phyloP scores from a whole-genome alignment of 202 grass and related monocot species.

The Zoysia matrella region DNA sequence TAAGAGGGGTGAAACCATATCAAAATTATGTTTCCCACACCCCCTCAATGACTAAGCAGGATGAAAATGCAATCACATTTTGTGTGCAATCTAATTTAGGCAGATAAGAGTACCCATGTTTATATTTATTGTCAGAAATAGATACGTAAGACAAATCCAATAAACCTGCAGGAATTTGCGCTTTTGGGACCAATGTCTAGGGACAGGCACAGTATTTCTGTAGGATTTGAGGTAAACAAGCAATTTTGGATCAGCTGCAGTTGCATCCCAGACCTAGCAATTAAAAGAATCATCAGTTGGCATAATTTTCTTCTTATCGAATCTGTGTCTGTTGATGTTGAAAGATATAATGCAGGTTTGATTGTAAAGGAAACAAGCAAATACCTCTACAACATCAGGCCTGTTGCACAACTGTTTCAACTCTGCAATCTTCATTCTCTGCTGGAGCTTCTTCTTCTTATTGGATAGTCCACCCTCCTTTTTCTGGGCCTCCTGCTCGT shows the following conservation, averaged over 20 bases:
- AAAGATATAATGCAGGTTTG: background rate
- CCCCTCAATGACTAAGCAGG: slow-evolving; percentile 15
- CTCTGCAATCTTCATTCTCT: no score
- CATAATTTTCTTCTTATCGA: background rate
- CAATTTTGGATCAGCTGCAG: slow-evolving; percentile 82
- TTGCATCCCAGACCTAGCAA: slow-evolving; percentile 93
- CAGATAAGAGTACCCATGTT: background rate
- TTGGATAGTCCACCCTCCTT: no score
- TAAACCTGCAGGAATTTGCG: no score
- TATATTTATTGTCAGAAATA: background rate
- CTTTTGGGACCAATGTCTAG: no score
- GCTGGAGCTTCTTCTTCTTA: no score
- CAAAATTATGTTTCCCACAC: slow-evolving; percentile 56
- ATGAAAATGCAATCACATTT: background rate
- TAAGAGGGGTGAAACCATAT: slow-evolving; percentile 91
- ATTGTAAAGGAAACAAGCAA: background rate
- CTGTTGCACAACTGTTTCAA: no score
- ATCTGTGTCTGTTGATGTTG: background rate
- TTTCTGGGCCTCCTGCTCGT: slow-evolving; percentile 50
- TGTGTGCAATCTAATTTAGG: background rate
- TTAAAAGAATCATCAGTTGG: background rate
- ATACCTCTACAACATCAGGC: no score
- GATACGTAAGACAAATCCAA: background rate
- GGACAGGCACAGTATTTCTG: no score
- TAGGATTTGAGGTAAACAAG: slow-evolving; percentile 88